A percentile compares a stretch with the other conserved stretches of the same genome.
phyloP scores from a whole-genome alignment of 768 basidiomycete species.

The Suillus fuscotomentosus region DNA sequence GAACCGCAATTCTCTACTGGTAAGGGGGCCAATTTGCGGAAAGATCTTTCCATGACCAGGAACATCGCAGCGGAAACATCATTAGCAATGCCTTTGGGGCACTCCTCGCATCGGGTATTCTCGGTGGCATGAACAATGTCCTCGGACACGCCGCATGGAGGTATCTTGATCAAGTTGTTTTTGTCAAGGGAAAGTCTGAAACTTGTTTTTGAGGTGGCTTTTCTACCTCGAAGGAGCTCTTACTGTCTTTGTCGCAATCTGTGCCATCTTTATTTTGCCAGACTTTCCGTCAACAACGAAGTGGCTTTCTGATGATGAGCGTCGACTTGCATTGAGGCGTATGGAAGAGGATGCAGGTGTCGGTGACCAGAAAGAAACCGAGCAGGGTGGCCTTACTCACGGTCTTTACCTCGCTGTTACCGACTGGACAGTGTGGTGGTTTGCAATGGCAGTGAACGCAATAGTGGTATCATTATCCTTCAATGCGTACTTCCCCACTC shows the following conservation, averaged over 20 bases:
- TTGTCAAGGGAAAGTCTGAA: constrained; percentile 7
- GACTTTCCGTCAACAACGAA: constrained; percentile 41
- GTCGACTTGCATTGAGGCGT: constrained; percentile 50
- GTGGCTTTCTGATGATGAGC: constrained; percentile 37
- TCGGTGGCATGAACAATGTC: constrained; percentile 45
- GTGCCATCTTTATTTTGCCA: constrained; percentile 47
- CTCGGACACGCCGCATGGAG: constrained; percentile 54
- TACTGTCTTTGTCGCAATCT: constrained; percentile 44
- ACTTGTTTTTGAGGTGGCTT: constrained; percentile 38
- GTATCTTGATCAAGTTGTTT: constrained; percentile 23
- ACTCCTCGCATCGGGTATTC: constrained; percentile 46
- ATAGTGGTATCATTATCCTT: constrained; percentile 58
- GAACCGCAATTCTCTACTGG: constrained; percentile 46
- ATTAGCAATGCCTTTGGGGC: constrained; percentile 57
- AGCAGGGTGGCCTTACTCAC: constrained; percentile 33
- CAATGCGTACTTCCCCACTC: constrained; percentile 81
- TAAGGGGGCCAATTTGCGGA: not conserved
- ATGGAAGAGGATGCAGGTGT: constrained; percentile 67
- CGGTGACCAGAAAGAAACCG: constrained; percentile 50
- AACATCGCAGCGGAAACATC: constrained; percentile 35
- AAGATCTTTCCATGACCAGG: not conserved
- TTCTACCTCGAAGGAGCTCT: constrained; percentile 47
- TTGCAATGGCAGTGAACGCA: constrained; percentile 49
- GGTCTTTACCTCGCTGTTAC: constrained; percentile 62
- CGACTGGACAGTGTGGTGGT: constrained; percentile 84